These are phyloP conservation scores for Erigeron canadensis DNA, from an alignment of 129 eudicot genomes.

Conservation along the genomic window DNA sequence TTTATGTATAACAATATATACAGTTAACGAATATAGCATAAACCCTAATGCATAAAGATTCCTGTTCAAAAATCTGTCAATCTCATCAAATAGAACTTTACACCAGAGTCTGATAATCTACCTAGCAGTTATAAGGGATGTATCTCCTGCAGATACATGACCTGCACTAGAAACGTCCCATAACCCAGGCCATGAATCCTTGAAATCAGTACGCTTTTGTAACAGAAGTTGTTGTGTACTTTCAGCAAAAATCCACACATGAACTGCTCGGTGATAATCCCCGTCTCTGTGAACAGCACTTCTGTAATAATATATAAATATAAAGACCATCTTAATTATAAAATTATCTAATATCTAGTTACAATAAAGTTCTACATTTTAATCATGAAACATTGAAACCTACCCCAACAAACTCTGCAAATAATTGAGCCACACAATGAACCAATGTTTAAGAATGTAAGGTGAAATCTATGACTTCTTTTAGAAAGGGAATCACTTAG, in stretches of 20 bases:
- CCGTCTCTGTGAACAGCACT: constrained; percentile 89
- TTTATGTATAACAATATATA: not conserved
- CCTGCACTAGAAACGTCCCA: constrained; percentile 99
- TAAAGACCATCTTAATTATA: not conserved
- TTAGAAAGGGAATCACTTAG: too few species aligned
- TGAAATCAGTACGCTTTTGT: constrained; percentile 72
- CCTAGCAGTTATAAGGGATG: constrained; percentile 87
- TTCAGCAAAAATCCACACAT: constrained; percentile 92
- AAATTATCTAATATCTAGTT: not conserved
- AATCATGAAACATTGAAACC: not conserved
- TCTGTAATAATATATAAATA: constrained; percentile 36
- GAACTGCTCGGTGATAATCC: constrained; percentile 95
- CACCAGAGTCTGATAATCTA: constrained; percentile 17
- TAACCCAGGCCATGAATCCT: constrained; percentile 92
- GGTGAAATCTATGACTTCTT: not conserved
- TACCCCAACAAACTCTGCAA: not conserved
- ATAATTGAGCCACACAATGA: not conserved
- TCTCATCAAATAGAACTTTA: not conserved
- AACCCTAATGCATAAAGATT: constrained; percentile 3
- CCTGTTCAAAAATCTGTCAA: not conserved
- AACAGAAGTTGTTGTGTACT: constrained; percentile 82
- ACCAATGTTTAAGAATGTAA: not conserved
- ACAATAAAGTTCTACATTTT: too few species aligned
- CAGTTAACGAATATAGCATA: constrained; percentile 2
- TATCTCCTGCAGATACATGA: constrained; percentile 93